These are phyloP conservation scores for Fraxinus baroniana DNA, from an alignment of 305 asterid species.

Conservation along the genomic window DNA sequence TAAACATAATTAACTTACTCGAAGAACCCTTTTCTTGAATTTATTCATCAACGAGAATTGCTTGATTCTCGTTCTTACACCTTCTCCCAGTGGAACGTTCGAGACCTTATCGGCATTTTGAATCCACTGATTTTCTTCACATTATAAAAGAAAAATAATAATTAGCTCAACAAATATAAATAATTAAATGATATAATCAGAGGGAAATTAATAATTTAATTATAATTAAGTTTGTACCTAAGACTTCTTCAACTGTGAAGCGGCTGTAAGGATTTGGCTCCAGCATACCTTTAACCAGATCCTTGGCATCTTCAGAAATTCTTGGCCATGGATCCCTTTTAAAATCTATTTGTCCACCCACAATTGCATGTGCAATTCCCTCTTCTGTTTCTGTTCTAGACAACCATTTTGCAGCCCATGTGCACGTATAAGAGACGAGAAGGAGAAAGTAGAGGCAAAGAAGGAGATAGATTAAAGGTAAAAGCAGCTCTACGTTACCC, in stretches of 20 bases:
- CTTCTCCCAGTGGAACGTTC: constrained; percentile 66
- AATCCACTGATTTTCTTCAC: constrained; percentile 64
- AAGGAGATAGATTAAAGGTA: too few relatives aligned
- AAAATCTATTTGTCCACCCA: constrained; percentile 62
- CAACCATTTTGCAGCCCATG: constrained; percentile 9
- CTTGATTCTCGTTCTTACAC: constrained; percentile 68
- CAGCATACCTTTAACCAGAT: constrained; percentile 75
- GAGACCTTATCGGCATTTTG: constrained; percentile 68
- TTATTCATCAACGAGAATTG: constrained; percentile 92
- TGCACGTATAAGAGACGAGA: background rate
- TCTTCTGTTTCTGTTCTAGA: constrained; percentile 85
- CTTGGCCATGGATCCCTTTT: constrained; percentile 89
- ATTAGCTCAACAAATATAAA: background rate
- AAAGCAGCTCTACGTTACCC: too few relatives aligned
- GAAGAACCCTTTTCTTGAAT: constrained; percentile 83
- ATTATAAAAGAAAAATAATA: background rate
- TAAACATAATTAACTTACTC: constrained; percentile 46
- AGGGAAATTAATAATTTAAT: background rate
- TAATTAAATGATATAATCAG: background rate
- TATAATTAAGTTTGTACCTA: constrained; percentile 41
- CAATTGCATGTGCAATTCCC: constrained; percentile 87
- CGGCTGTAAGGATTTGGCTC: constrained; percentile 63
- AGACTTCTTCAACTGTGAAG: constrained; percentile 64
- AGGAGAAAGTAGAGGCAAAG: too few relatives aligned
- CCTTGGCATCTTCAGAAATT: constrained; percentile 70